Evolutionary conservation across 352 stramenopile species (phyloP), one percentile per base, ranked within the genome.

Genomic region (Elongisporangium anandrum): DNA sequence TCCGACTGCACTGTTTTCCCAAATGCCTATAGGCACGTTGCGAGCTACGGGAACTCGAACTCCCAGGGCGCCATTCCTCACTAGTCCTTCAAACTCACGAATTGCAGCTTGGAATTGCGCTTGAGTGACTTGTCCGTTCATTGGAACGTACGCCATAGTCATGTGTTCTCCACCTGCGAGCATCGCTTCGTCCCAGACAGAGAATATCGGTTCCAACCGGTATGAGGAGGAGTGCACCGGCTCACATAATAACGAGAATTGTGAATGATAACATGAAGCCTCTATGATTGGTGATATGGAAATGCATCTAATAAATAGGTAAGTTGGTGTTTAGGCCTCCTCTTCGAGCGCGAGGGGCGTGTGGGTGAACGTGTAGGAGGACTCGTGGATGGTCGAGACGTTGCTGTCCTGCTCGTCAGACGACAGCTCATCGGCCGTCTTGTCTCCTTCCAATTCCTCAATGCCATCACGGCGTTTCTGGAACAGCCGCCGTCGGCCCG

Each of bases 401-500:
- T 88, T 76, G 4, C 62, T 59, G 2, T 52, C 47, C 8, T 59
- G 78, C 1, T 86, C 79, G 39, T 81, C 73, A 0, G 57, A 61
- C 4, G 69, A 76, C 17, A 68, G 74, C 12, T 86, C 78, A 45
- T 52, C 24, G 56, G 64, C 26, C 22, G 68, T 59, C 38, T 58
- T 66, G 24, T 70, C 64, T 0, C 52, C 75, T 29, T 65, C 68
- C 50, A 67, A 59, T 4, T 56, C 61, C 2, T 74, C 72, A 9
- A 52, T 59, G 12, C 62, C 39, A 7, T 68, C 59, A 13, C 65
- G 60, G 21, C 79, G 75, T 41, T 77, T 82, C 16, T 70, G 69
- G 55, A 84, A 90, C 13, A 77, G 66, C 57, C 84, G 85, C 9
- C 77, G 75, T 8, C 80, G 63, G 23, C 57, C 75, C 41, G 82